Evolutionary conservation across 495 filamentous ascomycete species (phyloP).

Genomic region (Neurospora tetrasperma): DNA sequence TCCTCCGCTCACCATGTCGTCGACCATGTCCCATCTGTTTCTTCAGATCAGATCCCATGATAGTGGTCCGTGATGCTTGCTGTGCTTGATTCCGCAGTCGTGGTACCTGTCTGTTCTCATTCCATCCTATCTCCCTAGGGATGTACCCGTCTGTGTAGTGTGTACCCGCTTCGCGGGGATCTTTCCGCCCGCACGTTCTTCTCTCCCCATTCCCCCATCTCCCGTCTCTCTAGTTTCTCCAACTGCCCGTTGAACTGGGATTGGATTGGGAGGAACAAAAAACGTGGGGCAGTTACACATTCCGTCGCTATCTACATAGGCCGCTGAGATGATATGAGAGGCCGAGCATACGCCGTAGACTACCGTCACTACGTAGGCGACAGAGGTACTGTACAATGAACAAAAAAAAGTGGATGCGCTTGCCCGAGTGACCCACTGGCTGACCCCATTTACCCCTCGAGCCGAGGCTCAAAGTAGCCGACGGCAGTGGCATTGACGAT

Average conservation of each 20-base stretch:
- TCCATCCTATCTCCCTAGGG: neutral
- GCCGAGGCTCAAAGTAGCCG: conserved; percentile 21
- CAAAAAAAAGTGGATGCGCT: conserved; percentile 9
- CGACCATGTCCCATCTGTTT: neutral
- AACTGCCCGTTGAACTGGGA: neutral
- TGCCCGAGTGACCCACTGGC: conserved; percentile 11
- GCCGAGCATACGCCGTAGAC: neutral
- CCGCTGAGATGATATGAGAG: neutral
- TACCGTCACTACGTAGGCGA: neutral
- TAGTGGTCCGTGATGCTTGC: neutral
- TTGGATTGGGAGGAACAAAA: neutral
- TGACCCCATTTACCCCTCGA: conserved; percentile 8
- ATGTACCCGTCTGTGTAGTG: neutral
- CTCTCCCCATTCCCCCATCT: neutral
- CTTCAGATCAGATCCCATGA: neutral
- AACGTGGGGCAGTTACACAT: neutral
- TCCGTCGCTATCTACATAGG: neutral
- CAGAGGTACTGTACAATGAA: neutral
- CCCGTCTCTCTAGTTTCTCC: neutral
- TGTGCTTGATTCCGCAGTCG: neutral
- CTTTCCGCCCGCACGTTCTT: neutral
- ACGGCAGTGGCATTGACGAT: neutral
- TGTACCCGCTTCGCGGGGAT: neutral
- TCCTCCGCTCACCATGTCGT: neutral
- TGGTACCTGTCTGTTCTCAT: conserved; percentile 1